A percentile compares a stretch with the other conserved stretches of the same genome.
Conservation (phyloP, 306 rosid species). For the Cicer bijugum region DNA sequence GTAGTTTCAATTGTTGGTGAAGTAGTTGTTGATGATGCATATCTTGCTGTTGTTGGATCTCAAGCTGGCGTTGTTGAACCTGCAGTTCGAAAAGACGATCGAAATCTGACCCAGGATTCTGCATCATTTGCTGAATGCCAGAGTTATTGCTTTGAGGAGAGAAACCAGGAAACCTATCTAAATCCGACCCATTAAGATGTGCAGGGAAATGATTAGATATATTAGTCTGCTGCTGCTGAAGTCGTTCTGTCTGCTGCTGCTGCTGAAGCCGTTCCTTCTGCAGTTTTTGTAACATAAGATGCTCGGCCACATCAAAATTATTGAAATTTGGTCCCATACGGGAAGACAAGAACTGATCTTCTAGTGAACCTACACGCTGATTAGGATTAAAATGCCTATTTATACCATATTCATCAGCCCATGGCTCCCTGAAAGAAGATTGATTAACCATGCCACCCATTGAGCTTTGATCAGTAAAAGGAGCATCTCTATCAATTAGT, state of each 20-base stretch:
- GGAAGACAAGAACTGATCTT: slow-evolving; percentile 51
- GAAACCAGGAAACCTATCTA: slow-evolving; percentile 56
- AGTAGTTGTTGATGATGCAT: slow-evolving; percentile 63
- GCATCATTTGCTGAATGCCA: slow-evolving; percentile 54
- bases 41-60: slow-evolving; percentile 63
- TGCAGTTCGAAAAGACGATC: slow-evolving; percentile 57
- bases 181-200: slow-evolving; percentile 51
- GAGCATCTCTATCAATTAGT: slow-evolving; percentile 50
- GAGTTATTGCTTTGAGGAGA: slow-evolving; percentile 54
- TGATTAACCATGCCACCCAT: slow-evolving; percentile 52
- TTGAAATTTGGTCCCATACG: slow-evolving; percentile 50
- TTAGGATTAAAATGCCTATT: slow-evolving; percentile 50
- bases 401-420: slow-evolving; percentile 52
- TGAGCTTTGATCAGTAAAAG: slow-evolving; percentile 48
- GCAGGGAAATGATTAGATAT: slow-evolving; percentile 51
- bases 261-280: slow-evolving; percentile 61
- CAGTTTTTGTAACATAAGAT: slow-evolving; percentile 54
- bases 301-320: slow-evolving; percentile 54
- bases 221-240: slow-evolving; percentile 42
- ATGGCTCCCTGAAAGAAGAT: slow-evolving; percentile 54
- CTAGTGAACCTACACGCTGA: slow-evolving; percentile 53
- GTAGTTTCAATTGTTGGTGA: slow-evolving; percentile 64
- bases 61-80: slow-evolving; percentile 58
- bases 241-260: slow-evolving; percentile 29
- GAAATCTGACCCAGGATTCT: slow-evolving; percentile 57